These are phyloP conservation scores for Blastobotrys indianensis DNA, from an alignment of 1,139 yeast genomes.

Conservation along the genomic window DNA sequence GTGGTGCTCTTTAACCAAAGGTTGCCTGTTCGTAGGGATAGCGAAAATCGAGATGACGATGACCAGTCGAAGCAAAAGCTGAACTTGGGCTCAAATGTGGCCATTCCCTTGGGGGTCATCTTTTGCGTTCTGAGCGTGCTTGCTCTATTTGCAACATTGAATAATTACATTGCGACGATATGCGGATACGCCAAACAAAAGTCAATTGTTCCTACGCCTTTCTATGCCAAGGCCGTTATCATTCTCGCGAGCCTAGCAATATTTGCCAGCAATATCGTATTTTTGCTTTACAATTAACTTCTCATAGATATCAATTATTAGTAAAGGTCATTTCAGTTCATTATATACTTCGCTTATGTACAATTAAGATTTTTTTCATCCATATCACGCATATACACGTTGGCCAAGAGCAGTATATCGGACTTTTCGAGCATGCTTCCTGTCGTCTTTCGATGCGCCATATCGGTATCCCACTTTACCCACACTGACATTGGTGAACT, in stretches of 20 bases:
- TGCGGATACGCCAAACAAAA: constrained; percentile 23
- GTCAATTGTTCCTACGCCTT: constrained; percentile 21
- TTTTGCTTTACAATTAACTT: constrained; percentile 14
- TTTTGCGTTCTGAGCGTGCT: constrained; percentile 22
- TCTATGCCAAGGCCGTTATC: constrained; percentile 16
- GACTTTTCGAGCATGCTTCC: constrained; percentile 75
- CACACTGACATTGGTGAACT: constrained; percentile 68
- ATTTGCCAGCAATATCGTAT: constrained; percentile 21
- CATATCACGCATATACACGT: constrained; percentile 21
- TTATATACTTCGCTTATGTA: too few relatives aligned
- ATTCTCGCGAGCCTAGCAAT: constrained; percentile 19
- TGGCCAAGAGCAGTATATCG: constrained; percentile 66
- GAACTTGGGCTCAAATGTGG: constrained; percentile 6
- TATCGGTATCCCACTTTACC: constrained; percentile 89
- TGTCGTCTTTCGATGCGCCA: constrained; percentile 86
- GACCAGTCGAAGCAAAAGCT: not conserved
- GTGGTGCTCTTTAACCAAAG: constrained; percentile 23
- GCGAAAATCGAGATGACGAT: not conserved
- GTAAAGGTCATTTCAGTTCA: not conserved
- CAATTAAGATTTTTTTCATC: too few relatives aligned
- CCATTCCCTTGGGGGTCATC: constrained; percentile 20
- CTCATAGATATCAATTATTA: not conserved
- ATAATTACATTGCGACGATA: constrained; percentile 23
- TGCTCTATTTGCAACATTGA: constrained; percentile 18
- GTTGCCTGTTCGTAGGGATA: constrained; percentile 12